Evolutionary conservation across 805 yeast species (phyloP).

Genomic region (Candida koratica): DNA sequence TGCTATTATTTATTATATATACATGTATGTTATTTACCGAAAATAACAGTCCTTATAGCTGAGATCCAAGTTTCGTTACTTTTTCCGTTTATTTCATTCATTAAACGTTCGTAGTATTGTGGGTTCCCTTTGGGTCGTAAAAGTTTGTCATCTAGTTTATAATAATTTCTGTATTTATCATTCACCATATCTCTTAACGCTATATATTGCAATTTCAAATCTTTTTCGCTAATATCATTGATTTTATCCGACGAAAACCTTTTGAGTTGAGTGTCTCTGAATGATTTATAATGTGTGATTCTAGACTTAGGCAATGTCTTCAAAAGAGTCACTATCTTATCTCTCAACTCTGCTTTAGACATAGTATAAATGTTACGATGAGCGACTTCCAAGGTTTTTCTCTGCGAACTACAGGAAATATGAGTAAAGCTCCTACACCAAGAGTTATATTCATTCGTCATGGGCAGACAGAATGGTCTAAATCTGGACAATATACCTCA

Average conservation of each 20-base stretch:
- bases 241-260: slow-evolving; percentile 35
- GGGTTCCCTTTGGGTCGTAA: slow-evolving; percentile 84
- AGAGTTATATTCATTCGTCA: slow-evolving; percentile 73
- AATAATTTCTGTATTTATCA: slow-evolving; percentile 61
- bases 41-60: slow-evolving; percentile 70
- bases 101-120: slow-evolving; percentile 64
- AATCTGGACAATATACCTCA: slow-evolving; percentile 89
- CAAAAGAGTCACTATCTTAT: slow-evolving; percentile 52
- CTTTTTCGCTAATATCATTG: slow-evolving; percentile 42
- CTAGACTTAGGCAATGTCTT: slow-evolving; percentile 67
- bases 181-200: slow-evolving; percentile 55
- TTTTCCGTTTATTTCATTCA: slow-evolving; percentile 68
- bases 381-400: background rate
- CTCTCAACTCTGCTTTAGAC: slow-evolving; percentile 48
- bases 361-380: no score
- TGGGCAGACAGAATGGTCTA: slow-evolving; percentile 95
- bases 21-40: slow-evolving; percentile 52
- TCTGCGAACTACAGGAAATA: background rate
- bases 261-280: slow-evolving; percentile 59
- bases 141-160: slow-evolving; percentile 62
- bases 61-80: slow-evolving; percentile 59
- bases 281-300: slow-evolving; percentile 63
- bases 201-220: slow-evolving; percentile 55
- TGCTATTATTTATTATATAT: background rate
- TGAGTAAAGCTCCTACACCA: slow-evolving; percentile 44